Conservation (phyloP, 108 stramenopile species). For the Hondaea fermentalgiana region DNA sequence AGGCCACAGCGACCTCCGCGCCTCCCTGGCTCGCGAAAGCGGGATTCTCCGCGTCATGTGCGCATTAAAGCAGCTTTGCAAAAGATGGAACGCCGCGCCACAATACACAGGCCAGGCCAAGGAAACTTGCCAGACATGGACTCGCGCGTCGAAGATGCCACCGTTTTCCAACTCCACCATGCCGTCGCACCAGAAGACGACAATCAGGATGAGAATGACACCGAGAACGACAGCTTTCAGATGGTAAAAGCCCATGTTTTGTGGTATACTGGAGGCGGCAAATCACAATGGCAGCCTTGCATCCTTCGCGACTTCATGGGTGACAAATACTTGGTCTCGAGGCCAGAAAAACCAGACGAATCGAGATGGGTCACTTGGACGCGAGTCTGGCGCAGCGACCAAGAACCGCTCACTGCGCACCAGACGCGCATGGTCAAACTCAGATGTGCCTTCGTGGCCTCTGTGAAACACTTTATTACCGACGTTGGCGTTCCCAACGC, state of each 20-base stretch:
- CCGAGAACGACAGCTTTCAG: background rate
- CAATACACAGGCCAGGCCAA: background rate
- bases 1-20: background rate
- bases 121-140: background rate
- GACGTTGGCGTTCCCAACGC: background rate
- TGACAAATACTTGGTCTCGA: background rate
- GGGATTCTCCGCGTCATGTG: background rate
- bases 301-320: background rate
- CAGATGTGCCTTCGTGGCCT: background rate
- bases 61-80: background rate
- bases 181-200: background rate
- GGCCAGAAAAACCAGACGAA: background rate
- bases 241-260: background rate
- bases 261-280: background rate
- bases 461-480: background rate
- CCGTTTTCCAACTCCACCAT: background rate
- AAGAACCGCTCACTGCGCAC: background rate
- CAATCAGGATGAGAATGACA: no score
- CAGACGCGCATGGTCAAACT: background rate
- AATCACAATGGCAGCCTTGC: background rate
- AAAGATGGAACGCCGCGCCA: background rate
- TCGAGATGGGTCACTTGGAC: background rate
- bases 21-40: background rate
- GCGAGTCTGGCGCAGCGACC: background rate
- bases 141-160: background rate